These are phyloP conservation scores for Stephania cephalantha DNA, from an alignment of 164 flowering plant species.

Conservation along the genomic window DNA sequence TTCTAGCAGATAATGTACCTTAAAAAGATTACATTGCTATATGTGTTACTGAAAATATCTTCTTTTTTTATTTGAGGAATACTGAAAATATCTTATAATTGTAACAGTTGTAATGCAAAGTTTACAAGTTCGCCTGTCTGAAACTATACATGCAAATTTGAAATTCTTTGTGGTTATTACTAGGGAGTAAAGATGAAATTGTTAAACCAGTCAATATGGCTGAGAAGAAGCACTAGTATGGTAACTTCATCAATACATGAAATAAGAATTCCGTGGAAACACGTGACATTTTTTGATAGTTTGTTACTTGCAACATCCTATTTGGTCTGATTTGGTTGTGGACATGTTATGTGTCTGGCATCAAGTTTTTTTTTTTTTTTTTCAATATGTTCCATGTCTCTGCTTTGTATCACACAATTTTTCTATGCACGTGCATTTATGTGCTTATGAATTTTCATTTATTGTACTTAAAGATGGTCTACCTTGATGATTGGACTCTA, in stretches of 20 bases:
- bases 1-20: neutral
- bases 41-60: neutral
- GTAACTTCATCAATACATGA: neutral
- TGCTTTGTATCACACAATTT: neutral
- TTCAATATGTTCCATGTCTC: neutral
- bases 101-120: neutral
- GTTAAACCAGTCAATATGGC: neutral
- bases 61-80: too few species aligned
- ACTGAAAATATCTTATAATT: neutral
- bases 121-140: neutral
- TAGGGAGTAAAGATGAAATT: neutral
- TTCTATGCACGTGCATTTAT: neutral
- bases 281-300: neutral
- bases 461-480: slow-evolving; percentile 46
- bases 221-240: neutral
- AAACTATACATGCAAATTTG: neutral
- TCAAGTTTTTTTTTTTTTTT: neutral
- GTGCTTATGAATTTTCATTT: slow-evolving; percentile 13
- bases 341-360: neutral
- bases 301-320: too few species aligned
- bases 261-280: neutral
- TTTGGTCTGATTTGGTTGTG: neutral
- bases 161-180: neutral
- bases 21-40: neutral
- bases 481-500: slow-evolving; percentile 73